These are phyloP conservation scores for Talaromyces amestolkiae DNA, from an alignment of 2,329 filamentous ascomycete genomes.

Conservation along the genomic window DNA sequence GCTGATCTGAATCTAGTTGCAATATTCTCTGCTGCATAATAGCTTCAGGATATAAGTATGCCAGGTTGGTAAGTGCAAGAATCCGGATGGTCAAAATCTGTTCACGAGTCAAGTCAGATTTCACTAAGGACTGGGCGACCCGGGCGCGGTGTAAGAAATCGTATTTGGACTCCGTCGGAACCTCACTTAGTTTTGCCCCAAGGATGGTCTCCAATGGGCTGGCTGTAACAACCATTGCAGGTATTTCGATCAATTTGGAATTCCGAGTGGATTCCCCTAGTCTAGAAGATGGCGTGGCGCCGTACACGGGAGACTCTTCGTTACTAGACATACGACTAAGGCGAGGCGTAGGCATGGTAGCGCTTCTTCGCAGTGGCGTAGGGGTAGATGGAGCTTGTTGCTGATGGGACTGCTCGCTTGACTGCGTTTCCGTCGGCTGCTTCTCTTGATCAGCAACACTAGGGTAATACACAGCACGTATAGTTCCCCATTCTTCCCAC, in stretches of 20 bases:
- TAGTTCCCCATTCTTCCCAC: conserved; percentile 77
- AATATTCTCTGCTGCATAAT: conserved; percentile 84
- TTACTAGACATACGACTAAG: conserved; percentile 45
- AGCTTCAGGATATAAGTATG: conserved; percentile 79
- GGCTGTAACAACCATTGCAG: conserved; percentile 48
- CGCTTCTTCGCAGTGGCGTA: conserved; percentile 69
- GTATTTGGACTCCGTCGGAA: conserved; percentile 73
- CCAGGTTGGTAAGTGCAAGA: conserved; percentile 83
- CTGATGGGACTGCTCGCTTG: conserved; percentile 40
- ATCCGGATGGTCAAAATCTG: conserved; percentile 77
- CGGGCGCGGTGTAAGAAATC: conserved; percentile 82
- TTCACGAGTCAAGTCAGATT: conserved; percentile 65
- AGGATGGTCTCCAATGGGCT: conserved; percentile 39
- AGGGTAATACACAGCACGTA: conserved; percentile 77
- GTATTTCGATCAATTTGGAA: conserved; percentile 63
- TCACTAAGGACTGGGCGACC: conserved; percentile 74
- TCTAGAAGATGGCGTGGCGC: conserved; percentile 37
- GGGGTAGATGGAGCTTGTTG: conserved; percentile 64
- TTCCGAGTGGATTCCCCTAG: conserved; percentile 38
- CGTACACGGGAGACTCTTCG: conserved; percentile 52
- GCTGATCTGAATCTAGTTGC: conserved; percentile 84
- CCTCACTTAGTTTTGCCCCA: conserved; percentile 52
- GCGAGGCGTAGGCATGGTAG: conserved; percentile 58
- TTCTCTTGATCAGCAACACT: conserved; percentile 35
- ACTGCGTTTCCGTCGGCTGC: conserved; percentile 30